A percentile compares a stretch with the other conserved stretches of the same genome.
Evolutionary conservation across 1,284 basidiomycete genomes (phyloP).

Genomic region (Xerocomus minutiporus): DNA sequence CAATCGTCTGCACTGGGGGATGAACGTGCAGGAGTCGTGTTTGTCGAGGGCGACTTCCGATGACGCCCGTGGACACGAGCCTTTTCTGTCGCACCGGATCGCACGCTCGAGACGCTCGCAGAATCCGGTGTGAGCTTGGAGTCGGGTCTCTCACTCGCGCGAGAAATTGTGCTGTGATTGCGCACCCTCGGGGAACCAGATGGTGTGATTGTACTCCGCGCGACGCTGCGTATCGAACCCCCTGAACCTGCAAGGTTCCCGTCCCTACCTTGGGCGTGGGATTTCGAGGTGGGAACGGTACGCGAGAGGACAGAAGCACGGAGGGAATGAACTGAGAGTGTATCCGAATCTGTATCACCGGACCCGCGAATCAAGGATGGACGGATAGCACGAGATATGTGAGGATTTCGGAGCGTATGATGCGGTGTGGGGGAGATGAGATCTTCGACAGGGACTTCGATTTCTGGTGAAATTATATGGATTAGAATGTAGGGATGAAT

Average conservation of each 20-base stretch:
- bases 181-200: conserved; percentile 26
- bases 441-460: conserved; percentile 75
- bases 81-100: conserved; percentile 24
- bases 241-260: conserved; percentile 20
- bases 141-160: conserved; percentile 46
- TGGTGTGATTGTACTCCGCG: conserved; percentile 39
- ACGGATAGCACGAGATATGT: conserved; percentile 31
- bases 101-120: conserved; percentile 21
- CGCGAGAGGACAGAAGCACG: conserved; percentile 57
- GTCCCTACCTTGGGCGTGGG: conserved; percentile 24
- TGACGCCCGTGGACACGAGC: conserved; percentile 17
- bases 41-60: conserved; percentile 21
- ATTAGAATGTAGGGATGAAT: background rate
- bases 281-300: conserved; percentile 34
- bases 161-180: conserved; percentile 26
- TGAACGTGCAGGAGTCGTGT: conserved; percentile 7
- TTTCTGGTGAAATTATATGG: conserved; percentile 44
- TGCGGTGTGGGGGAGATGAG: conserved; percentile 44
- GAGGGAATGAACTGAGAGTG: conserved; percentile 48
- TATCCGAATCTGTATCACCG: conserved; percentile 41
- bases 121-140: conserved; percentile 58
- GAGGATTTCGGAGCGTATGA: conserved; percentile 26
- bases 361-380: conserved; percentile 25
- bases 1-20: background rate
- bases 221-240: conserved; percentile 43